A percentile compares a stretch with the other conserved stretches of the same genome.
Conservation (phyloP, 2,329 filamentous ascomycete species). For the Ascochyta pisi region DNA sequence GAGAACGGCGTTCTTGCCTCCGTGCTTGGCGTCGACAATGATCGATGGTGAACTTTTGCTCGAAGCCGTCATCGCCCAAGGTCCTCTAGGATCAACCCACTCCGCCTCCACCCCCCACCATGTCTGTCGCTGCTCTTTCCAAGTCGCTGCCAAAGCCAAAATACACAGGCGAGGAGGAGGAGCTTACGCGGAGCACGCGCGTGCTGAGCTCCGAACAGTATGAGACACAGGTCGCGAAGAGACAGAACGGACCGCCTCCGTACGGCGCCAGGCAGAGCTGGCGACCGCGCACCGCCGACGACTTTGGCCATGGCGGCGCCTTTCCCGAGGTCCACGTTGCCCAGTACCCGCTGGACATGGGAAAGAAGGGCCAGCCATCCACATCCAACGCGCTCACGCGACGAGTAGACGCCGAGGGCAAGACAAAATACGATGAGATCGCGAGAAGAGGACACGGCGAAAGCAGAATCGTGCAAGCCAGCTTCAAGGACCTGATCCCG, state of each 20-base stretch:
- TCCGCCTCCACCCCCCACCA: constrained; percentile 24
- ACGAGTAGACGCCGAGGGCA: constrained; percentile 88
- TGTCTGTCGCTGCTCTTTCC: constrained; percentile 68
- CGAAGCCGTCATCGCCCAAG: not conserved
- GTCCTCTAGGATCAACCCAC: constrained; percentile 6
- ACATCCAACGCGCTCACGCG: constrained; percentile 89
- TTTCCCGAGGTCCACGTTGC: constrained; percentile 94
- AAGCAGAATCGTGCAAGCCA: constrained; percentile 85
- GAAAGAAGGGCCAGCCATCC: constrained; percentile 67
- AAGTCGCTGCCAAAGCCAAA: constrained; percentile 86
- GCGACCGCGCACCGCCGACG: constrained; percentile 86
- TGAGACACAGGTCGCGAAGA: constrained; percentile 76
- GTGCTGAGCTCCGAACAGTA: constrained; percentile 81
- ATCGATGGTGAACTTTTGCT: constrained; percentile 14
- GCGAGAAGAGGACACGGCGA: constrained; percentile 87
- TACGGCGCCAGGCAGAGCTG: constrained; percentile 89
- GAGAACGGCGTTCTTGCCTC: constrained; percentile 4
- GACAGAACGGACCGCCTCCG: constrained; percentile 82
- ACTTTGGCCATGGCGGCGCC: constrained; percentile 94
- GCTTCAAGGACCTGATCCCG: constrained; percentile 96
- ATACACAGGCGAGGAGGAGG: constrained; percentile 89
- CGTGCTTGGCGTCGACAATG: constrained; percentile 1
- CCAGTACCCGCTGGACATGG: constrained; percentile 96
- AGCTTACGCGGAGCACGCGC: constrained; percentile 79
- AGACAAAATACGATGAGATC: constrained; percentile 96